Base-by-base conservation (phyloP, 2,329 filamentous ascomycete species). In the Aureobasidium melanogenum region DNA sequence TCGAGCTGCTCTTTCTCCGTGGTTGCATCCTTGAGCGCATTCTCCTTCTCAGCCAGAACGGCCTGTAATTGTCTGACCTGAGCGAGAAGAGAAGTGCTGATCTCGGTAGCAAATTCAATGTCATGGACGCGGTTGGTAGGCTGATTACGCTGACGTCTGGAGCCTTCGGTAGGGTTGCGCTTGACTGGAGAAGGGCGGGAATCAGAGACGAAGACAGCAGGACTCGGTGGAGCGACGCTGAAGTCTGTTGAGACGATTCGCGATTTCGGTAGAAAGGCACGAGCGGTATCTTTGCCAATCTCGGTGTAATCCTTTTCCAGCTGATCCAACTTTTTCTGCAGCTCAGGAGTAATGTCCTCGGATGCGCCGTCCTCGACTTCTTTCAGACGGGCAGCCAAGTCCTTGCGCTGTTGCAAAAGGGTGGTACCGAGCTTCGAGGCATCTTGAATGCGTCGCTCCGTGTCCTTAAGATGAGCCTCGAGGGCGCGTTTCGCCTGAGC, bases 91-190 rank as follows among this genome's bases (percentile, higher is more conserved):
- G 91, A 96, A 6, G 91, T 96, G 70, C 91, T 97, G 69, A 99
- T 97, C 71, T 99, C 93, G 55, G 94, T 92, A n/a, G 93, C 94
- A 70, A 99, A 96, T 68, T 97, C 91, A 70, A 99, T 96, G 70
- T 99, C 94, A 72, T 97, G 91, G 14, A 96, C 87, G 56, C 92
- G 86, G 71, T 87, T 94, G 10, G 88, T 84, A 2, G 90, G 89
- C 71, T 97, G 93, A 68, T 97, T 97, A 61, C 94, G 84, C 71
- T 94, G 84, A 72, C 92, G 94, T 67, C 93, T 85, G 5, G 69
- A 71, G 67, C 89, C 93, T 9, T 94, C 89, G 68, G 82, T 88
- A 64, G 96, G 81, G 14, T 34, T 28, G 41, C 54, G 54, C 76
- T 97, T 99, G 46, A 89, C 91, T 2, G 93, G 93, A 26, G 93